A percentile compares a stretch with the other conserved stretches of the same genome.
These are phyloP conservation scores for Begonia loranthoides DNA, from an alignment of 306 rosid species.

Conservation along the genomic window DNA sequence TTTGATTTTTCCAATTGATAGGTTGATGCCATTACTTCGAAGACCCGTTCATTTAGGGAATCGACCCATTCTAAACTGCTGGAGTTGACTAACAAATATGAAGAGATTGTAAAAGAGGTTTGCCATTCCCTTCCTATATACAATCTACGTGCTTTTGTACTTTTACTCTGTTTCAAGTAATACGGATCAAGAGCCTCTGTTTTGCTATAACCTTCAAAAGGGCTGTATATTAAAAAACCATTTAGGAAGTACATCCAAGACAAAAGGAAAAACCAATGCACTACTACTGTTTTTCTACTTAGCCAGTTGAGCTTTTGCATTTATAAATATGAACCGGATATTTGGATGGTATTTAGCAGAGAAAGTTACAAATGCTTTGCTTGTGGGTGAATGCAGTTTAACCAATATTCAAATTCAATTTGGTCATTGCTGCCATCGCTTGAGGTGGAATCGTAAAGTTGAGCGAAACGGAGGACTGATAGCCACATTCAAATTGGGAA, in stretches of 20 bases:
- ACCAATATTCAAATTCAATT: constrained; percentile 12
- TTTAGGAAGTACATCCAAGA: too few species aligned
- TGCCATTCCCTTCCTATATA: background rate
- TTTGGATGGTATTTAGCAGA: too few species aligned
- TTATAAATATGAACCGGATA: background rate
- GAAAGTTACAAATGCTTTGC: too few species aligned
- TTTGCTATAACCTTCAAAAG: too few species aligned
- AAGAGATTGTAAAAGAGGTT: constrained; percentile 56
- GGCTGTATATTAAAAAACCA: too few species aligned
- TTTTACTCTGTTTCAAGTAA: background rate
- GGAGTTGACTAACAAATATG: constrained; percentile 23
- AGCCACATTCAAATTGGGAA: too few species aligned
- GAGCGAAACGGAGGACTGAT: background rate
- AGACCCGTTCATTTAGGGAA: constrained; percentile 29
- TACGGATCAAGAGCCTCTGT: too few species aligned
- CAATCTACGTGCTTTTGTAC: background rate
- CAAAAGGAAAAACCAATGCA: too few species aligned
- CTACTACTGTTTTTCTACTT: too few species aligned
- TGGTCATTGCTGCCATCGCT: constrained; percentile 12
- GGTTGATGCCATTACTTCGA: constrained; percentile 43
- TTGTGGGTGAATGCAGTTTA: constrained; percentile 19
- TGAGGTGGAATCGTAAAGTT: constrained; percentile 1
- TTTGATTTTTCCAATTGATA: constrained; percentile 19
- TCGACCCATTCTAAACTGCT: constrained; percentile 32
- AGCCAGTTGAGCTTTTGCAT: too few species aligned